These are phyloP conservation scores for Pseudisothecium myosuroides DNA, from an alignment of 225 moss, liverwort and hornwort genomes.

Conservation along the genomic window DNA sequence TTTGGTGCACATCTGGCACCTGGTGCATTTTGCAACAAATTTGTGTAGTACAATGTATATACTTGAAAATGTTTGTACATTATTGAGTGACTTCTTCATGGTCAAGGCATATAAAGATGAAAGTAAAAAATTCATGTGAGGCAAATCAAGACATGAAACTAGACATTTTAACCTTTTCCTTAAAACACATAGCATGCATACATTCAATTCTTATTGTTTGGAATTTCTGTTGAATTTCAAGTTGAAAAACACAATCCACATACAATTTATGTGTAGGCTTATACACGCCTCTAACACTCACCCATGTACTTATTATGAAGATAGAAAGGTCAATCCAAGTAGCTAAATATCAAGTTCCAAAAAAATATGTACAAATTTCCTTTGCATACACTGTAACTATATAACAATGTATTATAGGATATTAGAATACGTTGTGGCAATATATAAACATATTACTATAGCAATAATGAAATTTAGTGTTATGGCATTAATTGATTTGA, in stretches of 20 bases:
- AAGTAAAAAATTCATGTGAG: not conserved
- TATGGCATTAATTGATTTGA: not conserved
- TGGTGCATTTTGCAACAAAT: not conserved
- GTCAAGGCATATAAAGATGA: not conserved
- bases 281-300: accelerated
- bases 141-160: not conserved
- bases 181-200: not conserved
- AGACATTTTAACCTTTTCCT: not conserved
- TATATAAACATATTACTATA: not conserved
- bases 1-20: accelerated
- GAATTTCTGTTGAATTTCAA: not conserved
- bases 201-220: not conserved
- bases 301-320: not conserved
- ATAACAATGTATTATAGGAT: not conserved
- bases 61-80: not conserved
- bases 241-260: not conserved
- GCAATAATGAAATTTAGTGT: not conserved
- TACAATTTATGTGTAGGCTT: not conserved
- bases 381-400: not conserved
- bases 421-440: not conserved
- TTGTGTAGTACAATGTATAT: not conserved
- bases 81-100: not conserved
- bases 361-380: not conserved
- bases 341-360: too few species aligned
- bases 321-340: not conserved